Percentiles rank a stretch among this genome's conserved stretches.
phyloP scores from a whole-genome alignment of 306 rosid genomes.

The Vachellia collinsii region DNA sequence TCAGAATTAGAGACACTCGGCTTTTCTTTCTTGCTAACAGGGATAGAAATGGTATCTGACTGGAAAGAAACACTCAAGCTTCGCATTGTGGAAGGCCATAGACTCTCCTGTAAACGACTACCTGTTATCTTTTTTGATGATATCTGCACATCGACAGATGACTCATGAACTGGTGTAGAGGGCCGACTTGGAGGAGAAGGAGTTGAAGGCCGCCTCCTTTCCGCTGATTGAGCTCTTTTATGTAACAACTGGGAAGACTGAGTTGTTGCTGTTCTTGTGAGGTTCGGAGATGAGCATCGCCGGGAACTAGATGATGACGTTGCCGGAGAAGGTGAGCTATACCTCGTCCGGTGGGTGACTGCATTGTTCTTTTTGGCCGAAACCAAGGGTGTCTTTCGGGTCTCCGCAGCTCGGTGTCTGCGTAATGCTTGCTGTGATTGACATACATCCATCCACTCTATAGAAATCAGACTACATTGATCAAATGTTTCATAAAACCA shows the following conservation, averaged over 20 bases:
- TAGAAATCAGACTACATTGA: conserved; percentile 81
- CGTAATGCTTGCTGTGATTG: conserved; percentile 65
- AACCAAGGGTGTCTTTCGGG: conserved; percentile 65
- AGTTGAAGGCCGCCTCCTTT: conserved; percentile 83
- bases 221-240: conserved; percentile 78
- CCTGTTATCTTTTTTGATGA: conserved; percentile 51
- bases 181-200: conserved; percentile 70
- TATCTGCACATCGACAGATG: conserved; percentile 54
- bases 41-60: conserved; percentile 85
- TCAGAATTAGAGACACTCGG: conserved; percentile 75
- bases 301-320: conserved; percentile 50
- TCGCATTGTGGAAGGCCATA: conserved; percentile 99
- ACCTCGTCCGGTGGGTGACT: conserved; percentile 52
- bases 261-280: conserved; percentile 58
- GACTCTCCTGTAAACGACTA: conserved; percentile 59
- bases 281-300: conserved; percentile 77
- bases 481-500: conserved; percentile 50
- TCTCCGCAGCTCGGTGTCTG: conserved; percentile 60
- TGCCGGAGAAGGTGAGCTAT: conserved; percentile 70
- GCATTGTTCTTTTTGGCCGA: conserved; percentile 85
- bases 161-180: conserved; percentile 74
- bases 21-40: conserved; percentile 90
- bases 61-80: conserved; percentile 98
- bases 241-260: conserved; percentile 58
- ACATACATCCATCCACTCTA: conserved; percentile 89